A percentile compares a stretch with the other conserved stretches of the same genome.
These are phyloP conservation scores for Puccinia triticina DNA, from an alignment of 1,284 basidiomycete species.

Conservation along the genomic window DNA sequence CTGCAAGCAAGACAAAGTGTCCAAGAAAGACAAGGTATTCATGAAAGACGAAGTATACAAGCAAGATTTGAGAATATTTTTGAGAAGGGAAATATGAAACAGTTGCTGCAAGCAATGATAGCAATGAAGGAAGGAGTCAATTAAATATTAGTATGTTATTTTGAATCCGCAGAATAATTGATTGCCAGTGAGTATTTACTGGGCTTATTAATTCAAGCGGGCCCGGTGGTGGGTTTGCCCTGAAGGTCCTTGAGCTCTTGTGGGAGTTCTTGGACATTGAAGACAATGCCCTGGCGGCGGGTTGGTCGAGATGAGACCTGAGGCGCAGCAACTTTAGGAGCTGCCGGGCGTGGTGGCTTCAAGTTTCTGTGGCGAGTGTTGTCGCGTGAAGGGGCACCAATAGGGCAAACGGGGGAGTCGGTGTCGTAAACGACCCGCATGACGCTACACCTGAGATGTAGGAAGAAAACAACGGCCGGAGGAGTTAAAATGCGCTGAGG, in stretches of 20 bases:
- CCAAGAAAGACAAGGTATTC: too few species aligned
- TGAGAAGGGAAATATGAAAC: neutral
- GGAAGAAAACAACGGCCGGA: too few species aligned
- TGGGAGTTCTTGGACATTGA: neutral
- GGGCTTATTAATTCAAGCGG: neutral
- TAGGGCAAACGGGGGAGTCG: neutral
- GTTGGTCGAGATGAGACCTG: neutral
- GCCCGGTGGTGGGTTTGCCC: neutral
- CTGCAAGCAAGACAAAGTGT: too few species aligned
- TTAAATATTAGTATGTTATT: neutral
- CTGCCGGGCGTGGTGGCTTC: neutral
- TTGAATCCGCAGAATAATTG: neutral
- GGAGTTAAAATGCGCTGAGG: too few species aligned
- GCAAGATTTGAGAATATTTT: neutral
- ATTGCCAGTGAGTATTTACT: neutral
- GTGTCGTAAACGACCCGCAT: neutral
- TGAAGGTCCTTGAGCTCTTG: neutral
- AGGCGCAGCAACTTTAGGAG: neutral
- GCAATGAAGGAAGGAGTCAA: neutral
- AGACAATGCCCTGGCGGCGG: neutral
- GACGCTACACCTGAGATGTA: too few species aligned
- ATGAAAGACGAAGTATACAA: too few species aligned
- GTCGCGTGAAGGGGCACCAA: neutral
- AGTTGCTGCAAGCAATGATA: too few species aligned
- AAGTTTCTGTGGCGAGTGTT: neutral